Evolutionary conservation across 306 rosid genomes (phyloP).

Genomic region (Oxytropis ochrocephala): DNA sequence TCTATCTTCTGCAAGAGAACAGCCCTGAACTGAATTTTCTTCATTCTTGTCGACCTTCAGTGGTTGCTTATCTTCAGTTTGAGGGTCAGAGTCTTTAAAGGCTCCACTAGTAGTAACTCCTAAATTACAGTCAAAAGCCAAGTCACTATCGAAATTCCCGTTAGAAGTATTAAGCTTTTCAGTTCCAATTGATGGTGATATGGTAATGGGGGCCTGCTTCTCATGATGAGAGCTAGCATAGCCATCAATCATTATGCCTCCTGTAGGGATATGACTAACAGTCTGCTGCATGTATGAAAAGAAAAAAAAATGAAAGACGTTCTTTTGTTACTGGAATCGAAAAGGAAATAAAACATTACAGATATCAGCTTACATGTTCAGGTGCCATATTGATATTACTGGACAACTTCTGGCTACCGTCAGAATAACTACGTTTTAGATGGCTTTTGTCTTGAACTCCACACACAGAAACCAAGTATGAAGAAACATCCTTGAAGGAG

Average conservation of each 20-base stretch:
- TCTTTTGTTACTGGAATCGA: background rate
- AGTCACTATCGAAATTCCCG: slow-evolving; percentile 18
- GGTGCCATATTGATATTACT: slow-evolving; percentile 27
- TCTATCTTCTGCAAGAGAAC: slow-evolving; percentile 18
- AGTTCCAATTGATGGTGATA: slow-evolving; percentile 24
- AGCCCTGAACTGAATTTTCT: slow-evolving; percentile 24
- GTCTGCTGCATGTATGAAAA: slow-evolving; percentile 25
- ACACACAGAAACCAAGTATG: slow-evolving; percentile 43
- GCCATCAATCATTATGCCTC: slow-evolving; percentile 31
- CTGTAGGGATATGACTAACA: slow-evolving; percentile 28
- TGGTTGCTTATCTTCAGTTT: slow-evolving; percentile 17
- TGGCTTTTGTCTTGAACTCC: slow-evolving; percentile 30
- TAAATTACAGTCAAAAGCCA: slow-evolving; percentile 22
- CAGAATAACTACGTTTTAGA: slow-evolving; percentile 28
- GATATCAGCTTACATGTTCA: slow-evolving; percentile 46
- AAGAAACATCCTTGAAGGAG: slow-evolving; percentile 61
- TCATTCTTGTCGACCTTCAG: slow-evolving; percentile 26
- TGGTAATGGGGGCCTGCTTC: slow-evolving; percentile 13
- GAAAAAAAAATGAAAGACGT: slow-evolving; percentile 5
- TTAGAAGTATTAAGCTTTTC: slow-evolving; percentile 14
- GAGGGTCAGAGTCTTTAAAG: slow-evolving; percentile 14
- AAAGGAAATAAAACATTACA: background rate
- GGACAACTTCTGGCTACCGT: slow-evolving; percentile 31
- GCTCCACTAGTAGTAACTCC: slow-evolving; percentile 20
- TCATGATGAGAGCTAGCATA: slow-evolving; percentile 27